These are phyloP conservation scores for Suhomyces sp. DNA, from an alignment of 805 yeast genomes.

Conservation along the genomic window DNA sequence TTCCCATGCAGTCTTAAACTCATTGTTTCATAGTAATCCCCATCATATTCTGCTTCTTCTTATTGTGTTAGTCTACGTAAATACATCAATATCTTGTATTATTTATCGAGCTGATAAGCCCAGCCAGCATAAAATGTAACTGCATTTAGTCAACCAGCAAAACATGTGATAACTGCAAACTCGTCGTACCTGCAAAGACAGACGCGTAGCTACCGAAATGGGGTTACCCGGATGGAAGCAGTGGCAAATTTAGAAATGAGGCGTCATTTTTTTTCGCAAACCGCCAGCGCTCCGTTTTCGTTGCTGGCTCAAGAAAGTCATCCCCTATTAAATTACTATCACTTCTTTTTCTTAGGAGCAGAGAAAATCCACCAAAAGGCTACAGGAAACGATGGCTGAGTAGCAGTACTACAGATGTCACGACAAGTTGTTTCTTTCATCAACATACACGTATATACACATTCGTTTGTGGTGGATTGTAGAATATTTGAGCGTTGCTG, in stretches of 20 bases:
- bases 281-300: not conserved
- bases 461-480: not conserved
- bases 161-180: not conserved
- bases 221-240: not conserved
- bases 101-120: not conserved
- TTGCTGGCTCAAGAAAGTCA: not conserved
- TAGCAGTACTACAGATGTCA: not conserved
- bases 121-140: not conserved
- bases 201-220: not conserved
- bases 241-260: not conserved
- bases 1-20: too few relatives aligned
- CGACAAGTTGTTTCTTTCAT: not conserved
- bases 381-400: not conserved
- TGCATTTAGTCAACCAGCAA: not conserved
- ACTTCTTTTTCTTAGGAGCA: not conserved
- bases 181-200: not conserved
- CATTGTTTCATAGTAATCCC: not conserved
- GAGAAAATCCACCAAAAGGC: not conserved
- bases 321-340: not conserved
- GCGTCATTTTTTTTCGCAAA: not conserved
- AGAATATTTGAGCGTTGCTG: not conserved
- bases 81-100: not conserved
- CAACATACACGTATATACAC: not conserved
- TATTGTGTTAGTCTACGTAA: not conserved
- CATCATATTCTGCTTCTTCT: not conserved